These are phyloP conservation scores for Pleurotus citrinopileatus DNA, from an alignment of 768 basidiomycete genomes.

Conservation along the genomic window DNA sequence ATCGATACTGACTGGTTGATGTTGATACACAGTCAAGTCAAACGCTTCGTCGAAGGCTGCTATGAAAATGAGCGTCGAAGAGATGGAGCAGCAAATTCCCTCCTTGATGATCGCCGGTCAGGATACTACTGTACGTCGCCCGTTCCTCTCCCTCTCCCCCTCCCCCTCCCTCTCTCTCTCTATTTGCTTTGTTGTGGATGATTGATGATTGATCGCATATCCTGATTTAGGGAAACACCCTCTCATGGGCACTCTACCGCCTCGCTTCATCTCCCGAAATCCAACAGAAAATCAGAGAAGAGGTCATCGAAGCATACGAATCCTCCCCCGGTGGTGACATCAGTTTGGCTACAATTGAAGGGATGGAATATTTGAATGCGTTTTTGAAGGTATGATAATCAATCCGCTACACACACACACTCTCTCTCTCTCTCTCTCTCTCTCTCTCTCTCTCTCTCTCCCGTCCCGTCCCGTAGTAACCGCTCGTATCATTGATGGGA, in stretches of 20 bases:
- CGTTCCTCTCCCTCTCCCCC: no score
- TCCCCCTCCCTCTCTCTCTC: no score
- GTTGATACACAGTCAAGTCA: conserved; percentile 9
- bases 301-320: conserved; percentile 9
- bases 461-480: no score
- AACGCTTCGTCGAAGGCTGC: background rate
- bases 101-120: conserved; percentile 11
- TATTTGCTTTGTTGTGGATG: no score
- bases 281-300: conserved; percentile 11
- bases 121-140: conserved; percentile 12
- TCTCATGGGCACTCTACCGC: background rate
- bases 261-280: background rate
- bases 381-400: conserved; percentile 12
- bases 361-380: conserved; percentile 11
- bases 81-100: conserved; percentile 11
- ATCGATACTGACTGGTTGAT: no score
- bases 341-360: conserved; percentile 8
- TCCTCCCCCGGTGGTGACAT: background rate
- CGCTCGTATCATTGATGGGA: no score
- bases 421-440: no score
- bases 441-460: no score
- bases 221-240: background rate
- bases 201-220: no score
- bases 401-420: background rate
- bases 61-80: conserved; percentile 9